A percentile compares a stretch with the other conserved stretches of the same genome.
Evolutionary conservation across 768 basidiomycete genomes (phyloP).

Genomic region (Chlorophyllum brunneum): DNA sequence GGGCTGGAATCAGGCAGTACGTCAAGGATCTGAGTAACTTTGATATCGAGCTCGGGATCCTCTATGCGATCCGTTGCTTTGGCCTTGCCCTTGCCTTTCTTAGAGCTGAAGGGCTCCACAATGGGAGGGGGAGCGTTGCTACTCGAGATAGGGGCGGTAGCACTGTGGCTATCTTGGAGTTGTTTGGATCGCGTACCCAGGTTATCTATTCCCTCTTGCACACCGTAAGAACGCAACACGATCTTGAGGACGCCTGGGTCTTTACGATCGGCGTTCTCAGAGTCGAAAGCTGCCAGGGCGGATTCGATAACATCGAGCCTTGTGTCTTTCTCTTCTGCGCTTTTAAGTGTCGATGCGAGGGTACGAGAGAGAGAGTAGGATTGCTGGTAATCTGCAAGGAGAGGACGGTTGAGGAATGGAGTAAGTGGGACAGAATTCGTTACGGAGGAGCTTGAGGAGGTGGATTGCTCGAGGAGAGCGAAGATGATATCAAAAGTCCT

Average conservation of each 20-base stretch:
- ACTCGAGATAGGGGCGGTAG: background rate
- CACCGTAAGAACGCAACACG: slow-evolving; percentile 58
- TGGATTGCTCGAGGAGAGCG: slow-evolving; percentile 47
- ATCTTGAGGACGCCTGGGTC: slow-evolving; percentile 60
- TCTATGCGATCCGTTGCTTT: slow-evolving; percentile 20
- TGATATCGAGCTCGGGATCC: slow-evolving; percentile 48
- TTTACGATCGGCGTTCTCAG: slow-evolving; percentile 15
- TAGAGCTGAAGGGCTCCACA: background rate
- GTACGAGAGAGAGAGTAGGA: slow-evolving; percentile 55
- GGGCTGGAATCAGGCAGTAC: slow-evolving; percentile 63
- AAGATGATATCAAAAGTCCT: slow-evolving; percentile 56
- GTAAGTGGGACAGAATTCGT: slow-evolving; percentile 23
- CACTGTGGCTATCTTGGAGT: slow-evolving; percentile 7
- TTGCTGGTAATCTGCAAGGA: slow-evolving; percentile 71
- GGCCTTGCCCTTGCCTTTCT: slow-evolving; percentile 42
- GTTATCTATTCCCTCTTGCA: slow-evolving; percentile 35
- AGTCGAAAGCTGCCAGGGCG: slow-evolving; percentile 39
- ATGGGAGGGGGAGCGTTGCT: slow-evolving; percentile 2
- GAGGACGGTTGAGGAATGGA: slow-evolving; percentile 63
- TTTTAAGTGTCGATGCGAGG: slow-evolving; percentile 41
- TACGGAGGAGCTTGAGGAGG: slow-evolving; percentile 26
- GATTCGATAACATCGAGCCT: slow-evolving; percentile 55
- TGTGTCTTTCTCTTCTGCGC: slow-evolving; percentile 50
- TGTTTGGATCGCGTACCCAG: slow-evolving; percentile 22
- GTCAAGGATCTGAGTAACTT: slow-evolving; percentile 69